These are phyloP conservation scores for Glomus cerebriforme DNA, from an alignment of 192 early-diverging fungal species.

Conservation along the genomic window DNA sequence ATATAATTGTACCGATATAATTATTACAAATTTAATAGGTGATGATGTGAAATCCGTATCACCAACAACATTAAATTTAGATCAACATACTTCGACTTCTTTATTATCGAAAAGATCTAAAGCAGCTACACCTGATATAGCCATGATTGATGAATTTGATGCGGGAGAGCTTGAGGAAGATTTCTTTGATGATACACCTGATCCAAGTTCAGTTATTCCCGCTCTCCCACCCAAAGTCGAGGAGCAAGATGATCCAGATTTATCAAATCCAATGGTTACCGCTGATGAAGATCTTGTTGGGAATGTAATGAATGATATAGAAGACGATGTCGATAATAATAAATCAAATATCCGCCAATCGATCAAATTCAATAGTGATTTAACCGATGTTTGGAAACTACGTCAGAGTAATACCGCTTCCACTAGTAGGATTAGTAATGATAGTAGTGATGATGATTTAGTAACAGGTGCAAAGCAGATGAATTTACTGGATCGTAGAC, in stretches of 20 bases:
- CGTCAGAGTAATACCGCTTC: background rate
- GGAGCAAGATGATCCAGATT: constrained; percentile 34
- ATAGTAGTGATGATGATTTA: constrained; percentile 29
- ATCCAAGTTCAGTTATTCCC: background rate
- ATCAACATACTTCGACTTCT: background rate
- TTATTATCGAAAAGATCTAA: background rate
- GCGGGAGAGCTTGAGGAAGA: constrained; percentile 52
- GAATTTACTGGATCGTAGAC: constrained; percentile 11
- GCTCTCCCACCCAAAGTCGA: background rate
- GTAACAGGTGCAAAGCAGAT: background rate
- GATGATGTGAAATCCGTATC: background rate
- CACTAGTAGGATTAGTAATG: background rate
- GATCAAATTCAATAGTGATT: background rate
- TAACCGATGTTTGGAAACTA: constrained; percentile 10
- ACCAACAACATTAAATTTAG: background rate
- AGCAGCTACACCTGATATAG: constrained; percentile 34
- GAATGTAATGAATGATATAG: constrained; percentile 28
- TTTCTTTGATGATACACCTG: constrained; percentile 42
- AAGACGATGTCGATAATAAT: background rate
- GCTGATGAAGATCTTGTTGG: constrained; percentile 53
- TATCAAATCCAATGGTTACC: constrained; percentile 54
- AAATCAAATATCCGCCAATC: background rate
- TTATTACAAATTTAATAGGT: background rate
- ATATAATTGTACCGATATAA: no score
- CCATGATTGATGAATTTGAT: constrained; percentile 46